Conservation (phyloP, 345 rosid genomes). For the Syzygium jambos region DNA sequence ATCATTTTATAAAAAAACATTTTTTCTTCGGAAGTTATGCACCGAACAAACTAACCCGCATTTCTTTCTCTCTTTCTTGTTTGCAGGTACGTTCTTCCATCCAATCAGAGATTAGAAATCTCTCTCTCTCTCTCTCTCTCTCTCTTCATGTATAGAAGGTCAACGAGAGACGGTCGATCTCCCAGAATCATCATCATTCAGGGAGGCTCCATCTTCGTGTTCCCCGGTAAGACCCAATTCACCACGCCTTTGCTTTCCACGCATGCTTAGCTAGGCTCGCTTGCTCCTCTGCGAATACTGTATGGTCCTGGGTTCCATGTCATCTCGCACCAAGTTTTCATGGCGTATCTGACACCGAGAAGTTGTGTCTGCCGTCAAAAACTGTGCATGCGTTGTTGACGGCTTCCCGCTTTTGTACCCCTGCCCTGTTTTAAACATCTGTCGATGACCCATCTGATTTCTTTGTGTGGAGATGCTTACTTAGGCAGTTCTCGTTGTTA, state of each 20-base stretch:
- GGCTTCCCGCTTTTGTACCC: not conserved
- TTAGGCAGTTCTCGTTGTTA: not conserved
- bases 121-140: not conserved
- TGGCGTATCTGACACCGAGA: not conserved
- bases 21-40: not conserved
- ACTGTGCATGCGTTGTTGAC: not conserved
- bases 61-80: too few species aligned
- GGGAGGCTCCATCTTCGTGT: not conserved
- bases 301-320: not conserved
- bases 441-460: too few species aligned
- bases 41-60: not conserved
- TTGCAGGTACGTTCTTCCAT: not conserved
- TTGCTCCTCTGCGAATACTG: not conserved
- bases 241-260: not conserved
- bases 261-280: not conserved
- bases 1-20: not conserved
- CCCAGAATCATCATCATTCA: not conserved
- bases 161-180: not conserved
- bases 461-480: too few species aligned
- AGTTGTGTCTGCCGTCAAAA: not conserved
- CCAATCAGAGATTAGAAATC: not conserved
- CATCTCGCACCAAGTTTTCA: not conserved
- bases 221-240: not conserved
- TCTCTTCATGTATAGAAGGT: not conserved
- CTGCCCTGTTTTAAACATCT: too few species aligned